These are phyloP conservation scores for Salvia splendens DNA, from an alignment of 257 asterid species.

Conservation along the genomic window DNA sequence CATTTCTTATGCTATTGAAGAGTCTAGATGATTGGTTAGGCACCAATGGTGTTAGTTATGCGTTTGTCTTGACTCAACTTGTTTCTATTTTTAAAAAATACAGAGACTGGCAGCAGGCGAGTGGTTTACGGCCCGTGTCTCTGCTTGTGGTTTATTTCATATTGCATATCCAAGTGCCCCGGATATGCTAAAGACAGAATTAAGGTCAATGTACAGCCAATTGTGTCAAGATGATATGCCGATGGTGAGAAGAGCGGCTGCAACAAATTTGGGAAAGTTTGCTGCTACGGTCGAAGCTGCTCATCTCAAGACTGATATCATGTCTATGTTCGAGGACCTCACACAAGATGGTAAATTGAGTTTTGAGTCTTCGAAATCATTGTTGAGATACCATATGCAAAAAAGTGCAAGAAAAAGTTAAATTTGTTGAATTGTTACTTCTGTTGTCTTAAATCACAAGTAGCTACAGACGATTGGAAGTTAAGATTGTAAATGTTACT, in stretches of 20 bases:
- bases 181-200: constrained; percentile 70
- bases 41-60: not conserved
- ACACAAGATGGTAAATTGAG: constrained; percentile 64
- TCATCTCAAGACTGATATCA: constrained; percentile 51
- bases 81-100: constrained; percentile 12
- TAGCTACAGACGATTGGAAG: constrained; percentile 9
- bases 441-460: constrained; percentile 3
- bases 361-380: constrained; percentile 39
- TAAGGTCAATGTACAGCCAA: constrained; percentile 75
- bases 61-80: constrained; percentile 20
- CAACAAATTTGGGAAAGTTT: constrained; percentile 51
- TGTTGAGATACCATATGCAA: not conserved
- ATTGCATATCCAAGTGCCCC: constrained; percentile 87
- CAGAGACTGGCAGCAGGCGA: constrained; percentile 95
- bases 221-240: constrained; percentile 95
- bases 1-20: constrained; percentile 5
- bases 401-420: not conserved
- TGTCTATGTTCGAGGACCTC: constrained; percentile 73
- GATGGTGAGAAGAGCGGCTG: constrained; percentile 50
- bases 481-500: constrained; percentile 12
- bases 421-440: constrained; percentile 1
- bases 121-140: constrained; percentile 94
- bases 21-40: not conserved
- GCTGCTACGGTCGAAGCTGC: constrained; percentile 55
- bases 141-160: constrained; percentile 90